Base-by-base conservation (phyloP, 2,329 filamentous ascomycete species). In the Emergomyces pasteurianus region DNA sequence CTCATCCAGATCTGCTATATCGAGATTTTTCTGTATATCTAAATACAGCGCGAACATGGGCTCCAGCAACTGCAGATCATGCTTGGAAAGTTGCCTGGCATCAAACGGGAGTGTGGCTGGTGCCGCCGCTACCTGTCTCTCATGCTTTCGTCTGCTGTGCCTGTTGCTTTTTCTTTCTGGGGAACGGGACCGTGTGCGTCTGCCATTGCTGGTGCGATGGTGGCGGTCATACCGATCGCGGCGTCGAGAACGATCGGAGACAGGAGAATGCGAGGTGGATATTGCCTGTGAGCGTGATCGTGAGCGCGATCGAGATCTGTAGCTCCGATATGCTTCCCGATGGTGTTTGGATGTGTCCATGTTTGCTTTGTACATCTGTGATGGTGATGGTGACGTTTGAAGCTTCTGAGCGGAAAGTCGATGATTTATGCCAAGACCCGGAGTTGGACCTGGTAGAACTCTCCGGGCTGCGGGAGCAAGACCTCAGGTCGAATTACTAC, bases 1-100 rank as follows among this genome's bases (percentile, higher is more conserved):
- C 64, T 90, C 86, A 60, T 85, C 82, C 66, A 97, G 78, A 10
- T 83, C 81, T 21, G 85, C 80, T 1, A 95, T 77, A 59, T 86
- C 77, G 47, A 88, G 81, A 46, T 85, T 80, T 75, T 96, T 96
- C 74, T 97, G 92, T 40, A 96, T 83, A 67, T 92, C 88, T 31
- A 97, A 81, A 68, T 96, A 97, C 55, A 89, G 83, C 18, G 86
- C 89, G 64, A 96, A 89, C 62, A 96, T 78, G 0, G 87, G 82
- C 63, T 82, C 81, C 69, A 90, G 91, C 0, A 75, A 67, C 1
- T 77, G 73, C n/a, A 87, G 78, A 65, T 95, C 89, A 59, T 81
- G 79, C 69, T 88, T 92, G 8, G 81, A 82, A 4, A 96, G 79
- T 50, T 79, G 78, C 14, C 81, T 80, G 3, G 89, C 85, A 58